phyloP scores from a whole-genome alignment of 192 early-diverging fungal species.

The Coemansia sp. region DNA sequence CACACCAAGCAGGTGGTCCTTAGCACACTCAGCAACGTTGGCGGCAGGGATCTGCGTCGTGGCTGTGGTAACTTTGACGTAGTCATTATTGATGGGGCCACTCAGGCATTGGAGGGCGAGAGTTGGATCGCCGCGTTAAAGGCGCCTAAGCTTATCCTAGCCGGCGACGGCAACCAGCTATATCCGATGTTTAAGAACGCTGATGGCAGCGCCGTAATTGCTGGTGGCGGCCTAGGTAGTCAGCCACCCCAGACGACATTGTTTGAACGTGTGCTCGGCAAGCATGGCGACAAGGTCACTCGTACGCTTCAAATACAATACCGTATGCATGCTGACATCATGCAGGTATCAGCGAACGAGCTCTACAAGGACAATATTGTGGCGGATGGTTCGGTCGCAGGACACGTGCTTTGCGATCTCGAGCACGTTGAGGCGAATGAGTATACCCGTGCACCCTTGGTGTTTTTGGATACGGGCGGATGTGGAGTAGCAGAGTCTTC shows the following conservation, averaged over 20 bases:
- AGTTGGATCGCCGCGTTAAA: constrained; percentile 86
- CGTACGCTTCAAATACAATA: constrained; percentile 79
- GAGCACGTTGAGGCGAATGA: constrained; percentile 61
- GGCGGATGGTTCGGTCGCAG: constrained; percentile 64
- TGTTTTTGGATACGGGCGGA: constrained; percentile 69
- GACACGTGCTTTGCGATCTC: constrained; percentile 68
- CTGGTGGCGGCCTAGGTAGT: not conserved
- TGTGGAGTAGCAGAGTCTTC: not conserved
- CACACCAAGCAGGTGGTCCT: constrained; percentile 68
- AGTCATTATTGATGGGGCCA: constrained; percentile 87
- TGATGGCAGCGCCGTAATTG: not conserved
- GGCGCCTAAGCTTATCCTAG: constrained; percentile 73
- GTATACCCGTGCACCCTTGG: constrained; percentile 59
- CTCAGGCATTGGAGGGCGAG: constrained; percentile 82
- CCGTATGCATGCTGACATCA: constrained; percentile 83
- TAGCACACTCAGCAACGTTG: constrained; percentile 71
- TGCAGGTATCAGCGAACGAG: constrained; percentile 68
- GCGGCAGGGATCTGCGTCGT: constrained; percentile 21
- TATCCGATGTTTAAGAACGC: constrained; percentile 80
- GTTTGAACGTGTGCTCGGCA: constrained; percentile 75
- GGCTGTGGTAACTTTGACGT: constrained; percentile 71
- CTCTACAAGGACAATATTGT: constrained; percentile 74
- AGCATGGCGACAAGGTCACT: constrained; percentile 63
- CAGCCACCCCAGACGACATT: constrained; percentile 37
- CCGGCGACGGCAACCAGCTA: constrained; percentile 87